A percentile compares a stretch with the other conserved stretches of the same genome.
phyloP scores from a whole-genome alignment of 306 rosid species.

The Sechiopsis laciniata region DNA sequence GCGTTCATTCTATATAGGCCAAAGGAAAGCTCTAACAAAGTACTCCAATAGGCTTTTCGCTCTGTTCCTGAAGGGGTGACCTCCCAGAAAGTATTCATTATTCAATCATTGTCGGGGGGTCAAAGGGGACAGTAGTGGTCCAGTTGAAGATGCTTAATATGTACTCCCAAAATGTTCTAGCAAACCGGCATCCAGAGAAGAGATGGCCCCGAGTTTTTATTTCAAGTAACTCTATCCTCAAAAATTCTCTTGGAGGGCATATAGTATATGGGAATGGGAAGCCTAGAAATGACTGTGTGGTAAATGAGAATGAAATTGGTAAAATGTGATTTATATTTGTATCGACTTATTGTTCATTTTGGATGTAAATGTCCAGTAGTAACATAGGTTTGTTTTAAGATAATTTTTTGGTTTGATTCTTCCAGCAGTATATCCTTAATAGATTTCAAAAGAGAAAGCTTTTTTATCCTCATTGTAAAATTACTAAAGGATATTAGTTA shows the following conservation, averaged over 20 bases:
- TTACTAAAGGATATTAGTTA: not conserved
- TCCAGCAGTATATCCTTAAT: slow-evolving; percentile 10
- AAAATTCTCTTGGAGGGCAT: not conserved
- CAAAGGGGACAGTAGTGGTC: no score
- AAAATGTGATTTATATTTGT: not conserved
- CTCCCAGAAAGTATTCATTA: no score
- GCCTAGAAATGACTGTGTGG: not conserved
- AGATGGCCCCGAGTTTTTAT: not conserved
- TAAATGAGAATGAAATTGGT: not conserved
- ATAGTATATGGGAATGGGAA: not conserved
- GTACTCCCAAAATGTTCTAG: no score
- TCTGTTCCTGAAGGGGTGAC: no score
- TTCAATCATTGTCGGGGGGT: no score
- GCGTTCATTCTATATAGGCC: no score
- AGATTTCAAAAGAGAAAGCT: slow-evolving; percentile 14
- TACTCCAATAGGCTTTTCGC: no score
- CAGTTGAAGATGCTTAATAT: no score
- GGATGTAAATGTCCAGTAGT: not conserved
- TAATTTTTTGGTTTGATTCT: slow-evolving; percentile 11
- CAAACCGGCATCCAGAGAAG: no score
- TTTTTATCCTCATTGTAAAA: slow-evolving; percentile 17
- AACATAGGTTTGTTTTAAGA: not conserved
- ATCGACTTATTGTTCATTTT: not conserved
- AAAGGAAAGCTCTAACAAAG: no score
- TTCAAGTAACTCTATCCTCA: slow-evolving; percentile 1